Conservation (phyloP, 257 asterid species). For the Gynochthodes officinalis region DNA sequence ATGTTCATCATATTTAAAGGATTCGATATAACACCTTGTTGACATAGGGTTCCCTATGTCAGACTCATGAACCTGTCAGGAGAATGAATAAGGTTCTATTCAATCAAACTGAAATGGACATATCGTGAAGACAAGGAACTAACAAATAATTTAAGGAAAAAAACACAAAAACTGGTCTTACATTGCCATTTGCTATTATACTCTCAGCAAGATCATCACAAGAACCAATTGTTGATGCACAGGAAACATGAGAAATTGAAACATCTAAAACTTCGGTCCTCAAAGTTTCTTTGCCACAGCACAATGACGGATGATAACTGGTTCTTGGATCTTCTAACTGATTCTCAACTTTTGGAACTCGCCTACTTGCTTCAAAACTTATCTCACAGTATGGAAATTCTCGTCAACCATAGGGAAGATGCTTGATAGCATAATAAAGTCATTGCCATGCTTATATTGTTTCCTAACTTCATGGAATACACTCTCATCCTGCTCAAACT, state of each 20-base stretch:
- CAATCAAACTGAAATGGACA: background rate
- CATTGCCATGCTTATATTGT: slow-evolving; percentile 37
- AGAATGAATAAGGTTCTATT: background rate
- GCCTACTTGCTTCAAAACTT: slow-evolving; percentile 28
- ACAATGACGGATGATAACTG: background rate
- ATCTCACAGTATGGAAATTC: slow-evolving; percentile 59
- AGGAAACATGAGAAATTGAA: background rate
- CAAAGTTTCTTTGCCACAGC: background rate
- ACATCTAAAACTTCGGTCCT: slow-evolving; percentile 21
- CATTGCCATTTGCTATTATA: slow-evolving; percentile 23
- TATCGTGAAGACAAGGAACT: background rate
- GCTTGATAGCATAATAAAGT: slow-evolving; percentile 39
- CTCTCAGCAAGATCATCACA: slow-evolving; percentile 22
- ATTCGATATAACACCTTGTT: slow-evolving; percentile 26
- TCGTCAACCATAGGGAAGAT: slow-evolving; percentile 44
- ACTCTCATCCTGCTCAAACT: slow-evolving; percentile 68
- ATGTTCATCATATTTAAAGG: slow-evolving; percentile 26
- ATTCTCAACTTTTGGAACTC: background rate
- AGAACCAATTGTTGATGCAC: slow-evolving; percentile 8
- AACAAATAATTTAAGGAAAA: background rate
- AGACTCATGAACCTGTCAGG: slow-evolving; percentile 28
- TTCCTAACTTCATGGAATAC: slow-evolving; percentile 52
- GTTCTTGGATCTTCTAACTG: slow-evolving; percentile 10
- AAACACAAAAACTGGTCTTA: slow-evolving; percentile 17
- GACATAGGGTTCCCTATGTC: slow-evolving; percentile 23